A percentile compares a stretch with the other conserved stretches of the same genome.
phyloP scores from a whole-genome alignment of 75 land plant species.

The Cryptomeria japonica region DNA sequence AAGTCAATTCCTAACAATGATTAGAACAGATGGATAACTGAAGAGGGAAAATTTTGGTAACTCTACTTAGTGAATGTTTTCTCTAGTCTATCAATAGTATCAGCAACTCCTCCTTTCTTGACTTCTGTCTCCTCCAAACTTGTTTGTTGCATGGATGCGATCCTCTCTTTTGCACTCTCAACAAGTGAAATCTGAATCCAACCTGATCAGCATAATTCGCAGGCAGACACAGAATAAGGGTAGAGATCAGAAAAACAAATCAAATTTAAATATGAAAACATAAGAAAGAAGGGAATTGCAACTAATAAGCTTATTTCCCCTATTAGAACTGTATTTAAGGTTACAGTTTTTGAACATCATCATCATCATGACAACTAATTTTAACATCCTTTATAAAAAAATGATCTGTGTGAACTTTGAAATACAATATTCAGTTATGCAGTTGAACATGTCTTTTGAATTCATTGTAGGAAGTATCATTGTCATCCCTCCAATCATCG shows the following conservation, averaged over 20 bases:
- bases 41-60: background rate
- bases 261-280: background rate
- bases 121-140: conserved; percentile 6
- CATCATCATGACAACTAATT: background rate
- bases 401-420: background rate
- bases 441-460: background rate
- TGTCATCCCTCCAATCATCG: background rate
- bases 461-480: background rate
- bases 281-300: background rate
- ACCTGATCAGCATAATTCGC: conserved; percentile 32
- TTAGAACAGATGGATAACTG: background rate
- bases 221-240: background rate
- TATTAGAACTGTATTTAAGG: background rate
- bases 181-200: conserved; percentile 60
- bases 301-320: background rate
- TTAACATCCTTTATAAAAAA: background rate
- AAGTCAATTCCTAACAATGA: background rate
- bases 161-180: conserved; percentile 59
- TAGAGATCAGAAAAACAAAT: background rate
- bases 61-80: conserved; percentile 11
- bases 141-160: conserved; percentile 4
- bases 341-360: background rate
- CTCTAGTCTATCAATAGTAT: conserved; percentile 54
- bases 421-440: background rate
- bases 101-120: conserved; percentile 38